Conservation (phyloP, 2,329 filamentous ascomycete genomes). For the Microdochium trichocladiopsis region DNA sequence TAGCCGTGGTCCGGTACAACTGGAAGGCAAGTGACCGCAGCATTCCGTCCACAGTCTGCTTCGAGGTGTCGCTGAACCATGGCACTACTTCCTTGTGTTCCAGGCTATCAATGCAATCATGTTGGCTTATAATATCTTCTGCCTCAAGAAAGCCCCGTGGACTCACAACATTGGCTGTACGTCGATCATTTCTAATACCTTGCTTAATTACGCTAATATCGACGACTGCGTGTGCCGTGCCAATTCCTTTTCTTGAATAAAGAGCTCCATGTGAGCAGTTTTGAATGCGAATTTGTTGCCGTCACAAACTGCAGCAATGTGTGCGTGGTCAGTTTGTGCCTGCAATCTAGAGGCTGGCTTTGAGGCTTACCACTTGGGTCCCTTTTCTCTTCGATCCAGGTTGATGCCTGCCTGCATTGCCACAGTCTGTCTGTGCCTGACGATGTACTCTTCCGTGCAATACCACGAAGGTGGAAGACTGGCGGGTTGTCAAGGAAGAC, state of each 20-base stretch:
- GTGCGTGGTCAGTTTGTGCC: background rate
- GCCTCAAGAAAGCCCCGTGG: background rate
- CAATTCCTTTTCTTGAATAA: background rate
- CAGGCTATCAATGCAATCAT: background rate
- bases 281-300: background rate
- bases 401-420: background rate
- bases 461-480: background rate
- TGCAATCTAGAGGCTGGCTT: background rate
- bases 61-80: constrained; percentile 3
- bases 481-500: background rate
- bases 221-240: background rate
- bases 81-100: background rate
- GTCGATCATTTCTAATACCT: background rate
- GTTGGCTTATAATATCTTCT: background rate
- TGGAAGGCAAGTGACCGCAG: constrained; percentile 9
- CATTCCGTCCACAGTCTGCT: constrained; percentile 8
- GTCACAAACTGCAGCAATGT: background rate
- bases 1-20: constrained; percentile 9
- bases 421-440: background rate
- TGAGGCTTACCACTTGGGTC: background rate
- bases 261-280: background rate
- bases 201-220: background rate
- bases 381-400: background rate
- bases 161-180: background rate
- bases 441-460: background rate